Percentiles rank a stretch among this genome's conserved stretches.
phyloP scores from a whole-genome alignment of 345 rosid genomes.

The Eucalyptus pumila region DNA sequence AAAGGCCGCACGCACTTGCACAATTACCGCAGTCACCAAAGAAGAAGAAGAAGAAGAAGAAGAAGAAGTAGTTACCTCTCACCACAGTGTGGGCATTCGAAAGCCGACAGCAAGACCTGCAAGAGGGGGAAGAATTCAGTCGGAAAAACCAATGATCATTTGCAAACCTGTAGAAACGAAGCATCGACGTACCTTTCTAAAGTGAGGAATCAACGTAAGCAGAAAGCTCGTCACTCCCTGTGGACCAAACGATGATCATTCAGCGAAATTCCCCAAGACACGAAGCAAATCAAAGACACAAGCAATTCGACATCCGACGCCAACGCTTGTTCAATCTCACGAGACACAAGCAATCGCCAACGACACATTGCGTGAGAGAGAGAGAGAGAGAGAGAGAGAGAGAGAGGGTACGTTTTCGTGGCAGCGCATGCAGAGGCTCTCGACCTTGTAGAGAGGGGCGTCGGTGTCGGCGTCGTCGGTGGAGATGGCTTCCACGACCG shows the following conservation, averaged over 20 bases:
- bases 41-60: neutral
- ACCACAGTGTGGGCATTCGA: conserved; percentile 82
- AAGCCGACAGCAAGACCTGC: conserved; percentile 83
- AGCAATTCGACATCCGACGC: neutral
- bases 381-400: neutral
- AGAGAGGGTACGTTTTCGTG: conserved; percentile 42
- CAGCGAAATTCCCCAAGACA: neutral
- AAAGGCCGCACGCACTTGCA: neutral
- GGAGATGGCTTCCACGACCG: conserved; percentile 78
- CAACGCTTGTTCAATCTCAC: neutral
- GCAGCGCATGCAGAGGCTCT: conserved; percentile 96
- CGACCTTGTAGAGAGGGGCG: conserved; percentile 73
- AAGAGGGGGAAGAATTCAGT: neutral
- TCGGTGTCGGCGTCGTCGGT: conserved; percentile 33
- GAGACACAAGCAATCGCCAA: neutral
- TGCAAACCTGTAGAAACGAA: neutral
- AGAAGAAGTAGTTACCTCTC: conserved; percentile 49
- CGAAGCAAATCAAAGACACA: neutral
- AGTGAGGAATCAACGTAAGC: conserved; percentile 76
- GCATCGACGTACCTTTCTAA: conserved; percentile 49
- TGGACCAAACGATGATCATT: neutral
- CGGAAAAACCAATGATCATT: neutral
- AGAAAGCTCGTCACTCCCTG: conserved; percentile 75
- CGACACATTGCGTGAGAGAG: neutral
- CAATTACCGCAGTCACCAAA: neutral